phyloP scores from a whole-genome alignment of 345 rosid genomes.

The Camelina neglecta region DNA sequence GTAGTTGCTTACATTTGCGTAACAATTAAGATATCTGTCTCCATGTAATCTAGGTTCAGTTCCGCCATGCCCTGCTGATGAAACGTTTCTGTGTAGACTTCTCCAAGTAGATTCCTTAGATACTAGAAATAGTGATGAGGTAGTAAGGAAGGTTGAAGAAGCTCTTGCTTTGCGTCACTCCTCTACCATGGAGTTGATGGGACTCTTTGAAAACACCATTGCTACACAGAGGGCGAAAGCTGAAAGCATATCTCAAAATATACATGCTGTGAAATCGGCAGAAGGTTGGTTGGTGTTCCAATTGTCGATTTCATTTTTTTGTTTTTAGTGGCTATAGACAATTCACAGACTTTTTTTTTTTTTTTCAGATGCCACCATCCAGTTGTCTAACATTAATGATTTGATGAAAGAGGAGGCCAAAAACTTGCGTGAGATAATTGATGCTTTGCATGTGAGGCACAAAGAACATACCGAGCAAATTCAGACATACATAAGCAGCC shows the following conservation, averaged over 20 bases:
- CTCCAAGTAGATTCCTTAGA: conserved; percentile 61
- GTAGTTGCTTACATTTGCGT: background rate
- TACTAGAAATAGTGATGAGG: conserved; percentile 48
- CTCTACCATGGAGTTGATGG: conserved; percentile 68
- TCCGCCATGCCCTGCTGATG: conserved; percentile 76
- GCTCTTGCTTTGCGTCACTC: conserved; percentile 69
- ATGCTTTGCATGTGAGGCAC: conserved; percentile 69
- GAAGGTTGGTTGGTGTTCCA: conserved; percentile 68
- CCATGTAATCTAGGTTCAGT: conserved; percentile 55
- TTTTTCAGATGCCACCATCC: conserved; percentile 59
- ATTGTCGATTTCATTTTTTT: conserved; percentile 2
- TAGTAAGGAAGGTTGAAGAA: conserved; percentile 60
- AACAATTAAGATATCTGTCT: conserved; percentile 16
- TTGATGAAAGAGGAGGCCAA: conserved; percentile 83
- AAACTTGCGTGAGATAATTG: conserved; percentile 62
- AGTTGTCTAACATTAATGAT: conserved; percentile 68
- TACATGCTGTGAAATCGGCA: conserved; percentile 50
- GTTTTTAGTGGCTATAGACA: background rate
- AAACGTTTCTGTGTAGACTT: conserved; percentile 83
- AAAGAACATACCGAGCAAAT: conserved; percentile 58
- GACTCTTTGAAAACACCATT: conserved; percentile 66
- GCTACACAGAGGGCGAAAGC: conserved; percentile 64
- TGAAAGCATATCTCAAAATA: conserved; percentile 54
- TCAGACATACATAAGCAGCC: conserved; percentile 55
- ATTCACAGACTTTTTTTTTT: background rate